Percentiles rank a stretch among this genome's conserved stretches.
phyloP scores from a whole-genome alignment of 2,329 filamentous ascomycete species.

The Talaromyces verruculosus region DNA sequence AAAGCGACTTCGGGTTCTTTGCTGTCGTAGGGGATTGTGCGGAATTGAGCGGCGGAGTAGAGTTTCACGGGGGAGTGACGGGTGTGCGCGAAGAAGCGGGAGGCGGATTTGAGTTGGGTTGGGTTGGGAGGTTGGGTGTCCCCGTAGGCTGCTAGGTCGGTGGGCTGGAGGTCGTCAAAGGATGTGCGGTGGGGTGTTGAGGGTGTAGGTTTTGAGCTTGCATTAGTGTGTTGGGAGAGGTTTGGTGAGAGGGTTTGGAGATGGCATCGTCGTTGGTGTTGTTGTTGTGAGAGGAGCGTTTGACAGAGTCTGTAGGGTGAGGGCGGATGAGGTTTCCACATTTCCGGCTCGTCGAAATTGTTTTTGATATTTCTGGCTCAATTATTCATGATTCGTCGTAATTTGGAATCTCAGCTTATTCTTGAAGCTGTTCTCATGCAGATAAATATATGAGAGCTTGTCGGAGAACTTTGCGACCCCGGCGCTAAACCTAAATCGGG shows the following conservation, averaged over 20 bases:
- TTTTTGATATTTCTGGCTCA: background rate
- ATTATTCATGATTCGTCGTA: background rate
- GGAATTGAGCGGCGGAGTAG: slow-evolving; percentile 62
- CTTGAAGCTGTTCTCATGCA: background rate
- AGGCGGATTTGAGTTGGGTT: slow-evolving; percentile 47
- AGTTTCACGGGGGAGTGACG: slow-evolving; percentile 56
- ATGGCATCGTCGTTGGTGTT: slow-evolving; percentile 5
- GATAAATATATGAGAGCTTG: background rate
- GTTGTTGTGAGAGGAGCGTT: background rate
- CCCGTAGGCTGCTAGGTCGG: slow-evolving; percentile 50
- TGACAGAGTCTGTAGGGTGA: background rate
- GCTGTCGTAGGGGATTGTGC: slow-evolving; percentile 55
- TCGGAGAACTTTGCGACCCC: slow-evolving; percentile 9
- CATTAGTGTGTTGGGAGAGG: background rate
- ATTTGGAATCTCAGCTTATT: background rate
- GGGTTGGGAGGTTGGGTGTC: slow-evolving; percentile 48
- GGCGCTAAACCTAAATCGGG: slow-evolving; percentile 12
- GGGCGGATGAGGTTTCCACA: background rate
- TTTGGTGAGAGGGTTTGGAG: background rate
- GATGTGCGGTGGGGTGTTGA: slow-evolving; percentile 16
- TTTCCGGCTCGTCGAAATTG: background rate
- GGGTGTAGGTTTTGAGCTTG: background rate
- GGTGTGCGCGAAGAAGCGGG: slow-evolving; percentile 46
- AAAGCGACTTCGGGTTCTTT: slow-evolving; percentile 63
- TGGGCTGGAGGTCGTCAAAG: slow-evolving; percentile 34